Percentiles rank a stretch among this genome's conserved stretches.
phyloP scores from a whole-genome alignment of 768 basidiomycete genomes.

The Boletus huronensis region DNA sequence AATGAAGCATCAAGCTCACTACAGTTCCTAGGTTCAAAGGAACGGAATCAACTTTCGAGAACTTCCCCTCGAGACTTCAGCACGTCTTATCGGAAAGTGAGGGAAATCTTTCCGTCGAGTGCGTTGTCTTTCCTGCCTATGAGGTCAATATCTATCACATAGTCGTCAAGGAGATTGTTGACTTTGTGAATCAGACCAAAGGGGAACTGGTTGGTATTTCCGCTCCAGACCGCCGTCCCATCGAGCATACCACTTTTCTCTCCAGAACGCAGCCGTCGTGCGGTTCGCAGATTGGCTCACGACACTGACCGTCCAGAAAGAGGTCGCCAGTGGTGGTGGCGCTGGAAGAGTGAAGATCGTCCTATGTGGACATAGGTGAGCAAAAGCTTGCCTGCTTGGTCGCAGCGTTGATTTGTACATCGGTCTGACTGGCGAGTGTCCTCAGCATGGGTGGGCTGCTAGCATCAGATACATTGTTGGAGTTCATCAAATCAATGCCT shows the following conservation, averaged over 20 bases:
- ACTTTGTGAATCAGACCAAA: constrained; percentile 60
- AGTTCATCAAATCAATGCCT: constrained; percentile 65
- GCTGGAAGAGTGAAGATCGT: constrained; percentile 72
- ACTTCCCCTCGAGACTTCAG: constrained; percentile 76
- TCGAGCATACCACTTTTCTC: background rate
- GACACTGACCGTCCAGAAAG: constrained; percentile 79
- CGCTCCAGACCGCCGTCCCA: background rate
- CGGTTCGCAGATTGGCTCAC: constrained; percentile 92
- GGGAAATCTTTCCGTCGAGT: constrained; percentile 56
- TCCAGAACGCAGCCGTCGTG: constrained; percentile 73
- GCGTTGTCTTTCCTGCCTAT: constrained; percentile 83
- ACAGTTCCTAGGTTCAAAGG: constrained; percentile 46
- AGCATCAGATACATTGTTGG: constrained; percentile 77
- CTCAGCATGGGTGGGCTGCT: constrained; percentile 89
- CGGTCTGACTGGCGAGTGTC: background rate
- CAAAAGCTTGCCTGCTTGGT: background rate
- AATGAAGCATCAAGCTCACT: constrained; percentile 2
- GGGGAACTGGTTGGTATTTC: constrained; percentile 70
- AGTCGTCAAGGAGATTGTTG: constrained; percentile 2
- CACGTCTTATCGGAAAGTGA: constrained; percentile 72
- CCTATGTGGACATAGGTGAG: constrained; percentile 85
- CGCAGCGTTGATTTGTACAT: background rate
- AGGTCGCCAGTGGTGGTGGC: constrained; percentile 76
- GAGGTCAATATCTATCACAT: constrained; percentile 49
- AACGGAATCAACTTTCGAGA: constrained; percentile 66